phyloP scores from a whole-genome alignment of 1,139 yeast species.

The Pichia sp. region DNA sequence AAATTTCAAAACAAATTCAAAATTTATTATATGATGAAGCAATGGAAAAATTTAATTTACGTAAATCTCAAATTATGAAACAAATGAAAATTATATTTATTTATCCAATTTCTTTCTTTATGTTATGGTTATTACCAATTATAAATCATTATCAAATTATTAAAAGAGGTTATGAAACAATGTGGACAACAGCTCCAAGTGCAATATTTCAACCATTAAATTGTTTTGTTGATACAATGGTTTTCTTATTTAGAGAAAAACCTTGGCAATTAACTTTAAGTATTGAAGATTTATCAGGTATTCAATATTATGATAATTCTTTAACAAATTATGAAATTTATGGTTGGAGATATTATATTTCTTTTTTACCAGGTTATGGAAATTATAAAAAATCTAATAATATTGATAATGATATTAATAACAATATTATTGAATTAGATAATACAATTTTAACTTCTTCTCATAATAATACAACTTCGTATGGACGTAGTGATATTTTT shows the following conservation, averaged over 20 bases:
- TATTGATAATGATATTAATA: neutral
- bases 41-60: slow-evolving; percentile 49
- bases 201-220: slow-evolving; percentile 77
- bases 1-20: slow-evolving; percentile 29
- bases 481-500: neutral
- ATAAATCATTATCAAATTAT: slow-evolving; percentile 50
- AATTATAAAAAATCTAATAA: slow-evolving; percentile 2
- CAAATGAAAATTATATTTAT: slow-evolving; percentile 77
- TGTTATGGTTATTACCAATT: slow-evolving; percentile 78
- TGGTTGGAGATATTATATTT: slow-evolving; percentile 18
- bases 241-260: slow-evolving; percentile 67
- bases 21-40: slow-evolving; percentile 51
- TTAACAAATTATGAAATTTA: slow-evolving; percentile 4
- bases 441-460: neutral
- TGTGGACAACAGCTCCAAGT: slow-evolving; percentile 61
- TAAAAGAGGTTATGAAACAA: slow-evolving; percentile 27
- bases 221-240: slow-evolving; percentile 71
- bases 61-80: slow-evolving; percentile 62
- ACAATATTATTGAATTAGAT: neutral
- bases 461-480: neutral
- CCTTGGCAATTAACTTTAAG: slow-evolving; percentile 38
- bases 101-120: slow-evolving; percentile 75
- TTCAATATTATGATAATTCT: neutral
- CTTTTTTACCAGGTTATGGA: slow-evolving; percentile 26
- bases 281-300: neutral